Evolutionary conservation across 2,329 filamentous ascomycete species (phyloP).

Genomic region (Aspergillus tanneri): DNA sequence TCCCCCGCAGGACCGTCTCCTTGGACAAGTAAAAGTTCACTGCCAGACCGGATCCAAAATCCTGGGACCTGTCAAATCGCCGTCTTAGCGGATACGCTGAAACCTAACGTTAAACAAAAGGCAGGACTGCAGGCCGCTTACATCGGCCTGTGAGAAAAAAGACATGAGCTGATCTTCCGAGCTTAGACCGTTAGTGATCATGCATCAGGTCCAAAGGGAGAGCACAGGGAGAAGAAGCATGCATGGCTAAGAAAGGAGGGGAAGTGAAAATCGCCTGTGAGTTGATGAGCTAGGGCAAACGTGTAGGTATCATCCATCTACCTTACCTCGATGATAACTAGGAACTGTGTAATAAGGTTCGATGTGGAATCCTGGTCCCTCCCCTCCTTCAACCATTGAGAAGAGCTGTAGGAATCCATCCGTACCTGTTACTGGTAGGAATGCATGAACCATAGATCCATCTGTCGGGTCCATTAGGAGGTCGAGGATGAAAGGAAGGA

Average conservation of each 20-base stretch:
- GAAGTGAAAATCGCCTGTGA: not conserved
- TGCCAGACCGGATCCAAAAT: too few relatives aligned
- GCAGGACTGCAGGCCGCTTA: too few relatives aligned
- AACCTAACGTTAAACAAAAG: too few relatives aligned
- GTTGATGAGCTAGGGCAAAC: conserved; percentile 1
- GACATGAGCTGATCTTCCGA: not conserved
- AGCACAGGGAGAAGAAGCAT: not conserved
- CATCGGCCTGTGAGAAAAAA: too few relatives aligned
- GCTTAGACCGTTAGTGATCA: not conserved
- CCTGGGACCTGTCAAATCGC: too few relatives aligned
- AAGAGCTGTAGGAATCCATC: not conserved
- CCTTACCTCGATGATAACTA: not conserved
- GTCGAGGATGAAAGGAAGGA: not conserved
- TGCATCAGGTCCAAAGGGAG: not conserved
- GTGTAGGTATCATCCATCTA: conserved; percentile 1
- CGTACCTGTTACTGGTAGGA: conserved; percentile 5
- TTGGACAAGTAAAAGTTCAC: too few relatives aligned
- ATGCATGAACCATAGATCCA: conserved; percentile 17
- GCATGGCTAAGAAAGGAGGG: not conserved
- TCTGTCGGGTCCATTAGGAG: not conserved
- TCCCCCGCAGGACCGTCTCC: too few relatives aligned
- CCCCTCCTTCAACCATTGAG: conserved; percentile 3
- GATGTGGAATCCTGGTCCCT: not conserved
- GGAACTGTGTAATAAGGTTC: conserved; percentile 2
- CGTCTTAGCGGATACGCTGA: too few relatives aligned